Evolutionary conservation across 768 basidiomycete genomes (phyloP).

Genomic region (Mycena kentingensis): DNA sequence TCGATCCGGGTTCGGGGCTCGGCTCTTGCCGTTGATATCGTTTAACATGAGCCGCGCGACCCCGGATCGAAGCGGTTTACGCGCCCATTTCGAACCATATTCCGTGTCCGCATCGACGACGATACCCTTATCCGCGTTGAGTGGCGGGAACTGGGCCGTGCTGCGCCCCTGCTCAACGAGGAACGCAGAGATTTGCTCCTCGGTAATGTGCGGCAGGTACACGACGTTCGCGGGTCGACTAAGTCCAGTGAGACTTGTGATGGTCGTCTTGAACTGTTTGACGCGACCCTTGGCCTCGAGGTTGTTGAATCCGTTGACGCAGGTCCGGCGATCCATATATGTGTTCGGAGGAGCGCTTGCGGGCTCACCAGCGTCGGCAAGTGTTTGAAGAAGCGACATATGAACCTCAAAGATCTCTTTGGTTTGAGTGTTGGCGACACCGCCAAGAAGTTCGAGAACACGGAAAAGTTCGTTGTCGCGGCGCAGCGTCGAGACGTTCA

Average conservation of each 20-base stretch:
- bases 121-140: constrained; percentile 32
- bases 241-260: constrained; percentile 60
- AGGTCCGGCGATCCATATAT: constrained; percentile 73
- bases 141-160: constrained; percentile 33
- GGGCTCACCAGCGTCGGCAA: constrained; percentile 62
- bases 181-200: constrained; percentile 58
- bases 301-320: constrained; percentile 56
- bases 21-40: constrained; percentile 40
- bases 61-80: constrained; percentile 17
- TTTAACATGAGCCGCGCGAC: constrained; percentile 28
- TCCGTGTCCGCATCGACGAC: constrained; percentile 58
- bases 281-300: constrained; percentile 69
- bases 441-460: constrained; percentile 65
- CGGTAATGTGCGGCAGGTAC: constrained; percentile 61
- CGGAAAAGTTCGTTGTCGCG: constrained; percentile 80
- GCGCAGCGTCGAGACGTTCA: constrained; percentile 76
- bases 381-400: constrained; percentile 56
- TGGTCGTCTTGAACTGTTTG: constrained; percentile 67
- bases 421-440: constrained; percentile 63
- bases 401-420: constrained; percentile 75
- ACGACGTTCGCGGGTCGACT: constrained; percentile 61
- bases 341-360: constrained; percentile 71
- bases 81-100: constrained; percentile 48
- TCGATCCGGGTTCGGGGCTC: constrained; percentile 44
- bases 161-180: constrained; percentile 54